Evolutionary conservation across 345 rosid genomes (phyloP).

Genomic region (Syzygium jambos): DNA sequence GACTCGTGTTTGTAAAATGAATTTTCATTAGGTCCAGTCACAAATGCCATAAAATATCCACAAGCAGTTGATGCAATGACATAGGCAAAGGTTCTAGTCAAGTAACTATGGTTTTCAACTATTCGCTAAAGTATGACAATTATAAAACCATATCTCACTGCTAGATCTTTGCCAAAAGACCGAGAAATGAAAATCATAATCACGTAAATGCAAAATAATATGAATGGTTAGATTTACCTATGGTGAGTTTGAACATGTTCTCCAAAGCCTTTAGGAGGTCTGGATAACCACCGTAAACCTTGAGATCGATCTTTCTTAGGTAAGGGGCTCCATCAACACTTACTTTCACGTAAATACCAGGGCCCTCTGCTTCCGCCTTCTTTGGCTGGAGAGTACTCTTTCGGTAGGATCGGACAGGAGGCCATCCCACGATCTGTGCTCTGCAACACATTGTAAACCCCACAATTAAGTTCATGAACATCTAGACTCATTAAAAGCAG

Average conservation of each 20-base stretch:
- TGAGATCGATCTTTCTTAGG: conserved; percentile 70
- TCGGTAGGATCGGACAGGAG: conserved; percentile 56
- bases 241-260: conserved; percentile 69
- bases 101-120: neutral
- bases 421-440: conserved; percentile 79
- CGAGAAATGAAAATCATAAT: neutral
- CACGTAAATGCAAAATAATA: neutral
- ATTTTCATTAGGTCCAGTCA: neutral
- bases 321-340: conserved; percentile 91
- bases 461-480: neutral
- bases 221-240: conserved; percentile 15
- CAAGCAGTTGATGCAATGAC: neutral
- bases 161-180: neutral
- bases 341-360: conserved; percentile 63
- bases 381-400: conserved; percentile 36
- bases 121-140: neutral
- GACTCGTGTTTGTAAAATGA: neutral
- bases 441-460: conserved; percentile 12
- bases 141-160: neutral
- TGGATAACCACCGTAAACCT: conserved; percentile 38
- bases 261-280: conserved; percentile 54
- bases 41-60: neutral
- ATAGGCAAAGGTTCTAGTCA: neutral
- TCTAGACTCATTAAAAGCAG: neutral
- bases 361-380: conserved; percentile 38